Base-by-base conservation (phyloP, 2,329 filamentous ascomycete genomes). In the Fusarium decemcellulare region DNA sequence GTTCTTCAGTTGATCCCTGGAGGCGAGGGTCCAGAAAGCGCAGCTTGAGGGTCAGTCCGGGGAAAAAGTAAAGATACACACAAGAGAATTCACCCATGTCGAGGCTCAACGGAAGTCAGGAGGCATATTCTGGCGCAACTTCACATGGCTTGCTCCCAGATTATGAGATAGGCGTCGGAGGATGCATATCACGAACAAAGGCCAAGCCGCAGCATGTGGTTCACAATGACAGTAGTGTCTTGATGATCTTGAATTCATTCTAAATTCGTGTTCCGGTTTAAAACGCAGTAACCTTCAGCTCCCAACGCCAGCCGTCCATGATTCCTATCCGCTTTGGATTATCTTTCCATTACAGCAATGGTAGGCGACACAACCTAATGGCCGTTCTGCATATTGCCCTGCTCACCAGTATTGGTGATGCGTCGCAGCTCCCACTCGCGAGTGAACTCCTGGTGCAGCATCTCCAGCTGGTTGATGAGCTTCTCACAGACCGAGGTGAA, bases 371-470 rank as follows among this genome's bases (percentile, higher is more conserved):
- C 42, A 58, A 46, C 51, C 67, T 68, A 80, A 48, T 79, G 75
- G 23, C 78, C 80, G 60, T 80, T 79, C 29, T 81, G 79, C 79
- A 82, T 76, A 55, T 81, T 83, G 60, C 82, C 85, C 74, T 88
- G 84, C 67, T 91, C 88, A 54, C 88, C 88, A 23, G 88, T 89
- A 46, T 88, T 88, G 63, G 91, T 93, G 87, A 97, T 95, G 82
- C 94, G 95, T 75, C 93, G 91, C 74, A 97, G 83, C 81, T 97
- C 93, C 82, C 91, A 96, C 81, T 98, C 95, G 76, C 95, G 94
- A 18, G 93, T 97, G 79, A 98, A 97, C 77, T 97, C 93, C 70
- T 93, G 90, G 68, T 92, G 92, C 63, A 99, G 85, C 70, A 90
- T 91, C 59, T 91, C 91, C 59, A 97, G 88, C 71, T 97, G 91